A percentile compares a stretch with the other conserved stretches of the same genome.
These are phyloP conservation scores for Russula earlei DNA, from an alignment of 768 basidiomycete genomes.

Conservation along the genomic window DNA sequence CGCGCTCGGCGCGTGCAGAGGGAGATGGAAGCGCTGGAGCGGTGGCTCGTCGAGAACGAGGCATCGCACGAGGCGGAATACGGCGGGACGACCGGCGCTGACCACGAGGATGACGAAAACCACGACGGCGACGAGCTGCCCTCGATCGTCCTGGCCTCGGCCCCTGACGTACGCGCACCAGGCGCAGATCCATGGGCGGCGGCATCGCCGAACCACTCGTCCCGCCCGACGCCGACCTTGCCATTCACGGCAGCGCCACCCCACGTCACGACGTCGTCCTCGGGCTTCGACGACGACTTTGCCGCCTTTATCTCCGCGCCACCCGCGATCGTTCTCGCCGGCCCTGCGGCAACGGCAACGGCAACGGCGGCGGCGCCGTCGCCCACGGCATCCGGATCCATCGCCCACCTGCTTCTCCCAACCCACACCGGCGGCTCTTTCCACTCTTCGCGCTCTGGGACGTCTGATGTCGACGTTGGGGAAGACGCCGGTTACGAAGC, in stretches of 20 bases:
- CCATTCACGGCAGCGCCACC: background rate
- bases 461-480: constrained; percentile 42
- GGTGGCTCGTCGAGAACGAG: constrained; percentile 51
- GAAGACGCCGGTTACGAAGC: constrained; percentile 14
- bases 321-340: background rate
- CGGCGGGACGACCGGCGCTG: background rate
- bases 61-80: constrained; percentile 24
- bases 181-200: constrained; percentile 18
- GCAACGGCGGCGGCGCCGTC: background rate
- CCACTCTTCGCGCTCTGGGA: constrained; percentile 41
- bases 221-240: background rate
- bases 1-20: constrained; percentile 28
- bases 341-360: background rate
- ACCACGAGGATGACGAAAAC: background rate
- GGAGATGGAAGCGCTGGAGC: constrained; percentile 51
- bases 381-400: background rate
- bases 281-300: constrained; percentile 73
- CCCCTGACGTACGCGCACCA: background rate
- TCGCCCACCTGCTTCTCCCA: constrained; percentile 18
- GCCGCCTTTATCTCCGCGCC: constrained; percentile 64
- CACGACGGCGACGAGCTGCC: background rate
- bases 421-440: constrained; percentile 32
- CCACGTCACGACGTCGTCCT: background rate
- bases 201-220: background rate
- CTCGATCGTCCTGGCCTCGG: constrained; percentile 8